Evolutionary conservation across 805 yeast genomes (phyloP).

Genomic region (Brettanomyces naardenensis): DNA sequence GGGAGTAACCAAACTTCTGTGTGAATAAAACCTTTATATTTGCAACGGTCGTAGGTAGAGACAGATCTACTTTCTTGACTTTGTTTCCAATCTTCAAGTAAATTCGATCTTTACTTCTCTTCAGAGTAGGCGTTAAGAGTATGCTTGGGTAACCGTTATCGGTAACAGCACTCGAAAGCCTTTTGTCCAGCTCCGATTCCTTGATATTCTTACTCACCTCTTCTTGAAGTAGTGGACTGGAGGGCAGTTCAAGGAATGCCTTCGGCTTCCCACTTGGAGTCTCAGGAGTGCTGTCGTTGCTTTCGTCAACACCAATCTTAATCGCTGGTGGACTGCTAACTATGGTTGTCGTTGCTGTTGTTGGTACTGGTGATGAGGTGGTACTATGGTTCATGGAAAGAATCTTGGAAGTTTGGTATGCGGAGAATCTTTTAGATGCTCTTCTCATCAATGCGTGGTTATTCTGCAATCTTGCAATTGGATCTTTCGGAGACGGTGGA

Average conservation of each 20-base stretch:
- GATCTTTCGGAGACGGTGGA: conserved; percentile 31
- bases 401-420: conserved; percentile 53
- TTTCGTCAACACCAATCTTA: background rate
- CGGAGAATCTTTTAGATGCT: conserved; percentile 90
- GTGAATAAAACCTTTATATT: conserved; percentile 66
- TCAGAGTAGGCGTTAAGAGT: background rate
- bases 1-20: conserved; percentile 81
- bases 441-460: conserved; percentile 81
- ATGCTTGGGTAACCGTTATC: background rate
- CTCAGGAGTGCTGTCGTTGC: background rate
- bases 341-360: conserved; percentile 4
- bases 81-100: conserved; percentile 44
- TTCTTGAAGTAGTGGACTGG: conserved; percentile 10
- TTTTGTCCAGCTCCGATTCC: conserved; percentile 18
- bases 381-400: conserved; percentile 18
- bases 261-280: background rate
- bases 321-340: conserved; percentile 17
- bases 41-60: conserved; percentile 40
- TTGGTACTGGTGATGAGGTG: background rate
- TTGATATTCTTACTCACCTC: conserved; percentile 18
- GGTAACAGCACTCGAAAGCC: background rate
- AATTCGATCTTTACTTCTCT: conserved; percentile 13
- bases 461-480: conserved; percentile 70
- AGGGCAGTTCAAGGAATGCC: too few species aligned
- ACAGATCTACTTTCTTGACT: conserved; percentile 46